Percentiles rank a stretch among this genome's conserved stretches.
Evolutionary conservation across 164 flowering plant species (phyloP).

Genomic region (Magnolia officinalis): DNA sequence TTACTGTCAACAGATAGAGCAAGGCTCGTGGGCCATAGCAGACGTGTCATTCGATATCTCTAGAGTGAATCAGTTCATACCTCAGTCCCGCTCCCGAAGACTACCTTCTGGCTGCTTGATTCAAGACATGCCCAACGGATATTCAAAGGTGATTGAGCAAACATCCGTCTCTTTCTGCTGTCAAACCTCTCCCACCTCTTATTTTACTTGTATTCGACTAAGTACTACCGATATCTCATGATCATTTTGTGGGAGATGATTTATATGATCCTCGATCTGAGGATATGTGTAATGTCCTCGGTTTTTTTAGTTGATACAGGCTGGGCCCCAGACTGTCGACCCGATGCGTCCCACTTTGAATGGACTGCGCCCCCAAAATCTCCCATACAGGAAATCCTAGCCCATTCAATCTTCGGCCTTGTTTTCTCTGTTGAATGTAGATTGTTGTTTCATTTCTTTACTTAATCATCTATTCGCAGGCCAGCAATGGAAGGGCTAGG

Average conservation of each 20-base stretch:
- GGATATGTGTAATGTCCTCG: background rate
- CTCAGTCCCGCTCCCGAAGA: slow-evolving; percentile 41
- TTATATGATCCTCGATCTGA: background rate
- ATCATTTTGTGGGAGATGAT: background rate
- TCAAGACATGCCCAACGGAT: slow-evolving; percentile 71
- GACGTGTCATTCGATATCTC: slow-evolving; percentile 60
- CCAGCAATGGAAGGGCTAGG: too few species aligned
- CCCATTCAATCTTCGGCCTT: background rate
- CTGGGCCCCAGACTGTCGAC: too few species aligned
- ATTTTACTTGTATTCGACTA: background rate
- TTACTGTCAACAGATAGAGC: slow-evolving; percentile 68
- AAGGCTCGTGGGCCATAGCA: slow-evolving; percentile 75
- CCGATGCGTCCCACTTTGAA: too few species aligned
- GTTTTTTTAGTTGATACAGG: background rate
- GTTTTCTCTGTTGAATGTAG: background rate
- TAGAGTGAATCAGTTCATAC: slow-evolving; percentile 27
- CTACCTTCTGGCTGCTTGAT: slow-evolving; percentile 87
- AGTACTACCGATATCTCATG: background rate
- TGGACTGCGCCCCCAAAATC: background rate
- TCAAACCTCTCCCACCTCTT: background rate
- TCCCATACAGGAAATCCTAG: background rate
- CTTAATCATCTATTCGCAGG: too few species aligned
- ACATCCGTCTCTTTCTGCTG: background rate
- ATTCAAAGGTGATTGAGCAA: slow-evolving; percentile 52
- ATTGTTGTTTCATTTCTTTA: background rate